Evolutionary conservation across 2,329 filamentous ascomycete genomes (phyloP), one percentile per base, ranked within the genome.

Genomic region (Aureobasidium zeae): DNA sequence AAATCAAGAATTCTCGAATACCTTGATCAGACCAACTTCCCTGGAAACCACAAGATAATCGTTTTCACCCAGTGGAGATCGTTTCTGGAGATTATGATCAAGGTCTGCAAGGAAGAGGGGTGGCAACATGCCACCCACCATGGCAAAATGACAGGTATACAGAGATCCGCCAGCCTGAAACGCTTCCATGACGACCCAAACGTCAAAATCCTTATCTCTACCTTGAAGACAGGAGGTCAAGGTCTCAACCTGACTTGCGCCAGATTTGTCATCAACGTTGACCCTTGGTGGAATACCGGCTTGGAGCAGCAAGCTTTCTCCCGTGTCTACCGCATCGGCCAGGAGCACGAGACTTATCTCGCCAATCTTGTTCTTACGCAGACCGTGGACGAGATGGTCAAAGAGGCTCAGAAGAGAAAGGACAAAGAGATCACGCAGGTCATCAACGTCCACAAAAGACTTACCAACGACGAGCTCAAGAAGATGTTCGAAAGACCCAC

Each of bases 241-340:
- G 72, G 73, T 0, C 65, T 81, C 16, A 79, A 81, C 51, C 60
- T 81, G 9, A 77, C 74, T 0, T 71, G 71, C 57, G 77, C 78
- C 0, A 62, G 54, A 4, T 57, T 61, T 4, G 67, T 71, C 36
- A 69, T 74, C 29, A 59, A 64, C 11, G 55, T 74, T 13, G 69
- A 71, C 46, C 65, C 65, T 0, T 70, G 67, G 68, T 86, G 76
- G 76, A 44, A 44, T 37, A 16, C 36, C 9, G 49, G 50, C 2
- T 63, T 53, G 30, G 58, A 53, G 47, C 47, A 55, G 16, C 52
- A 57, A 58, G 69, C 69, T 1, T 76, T 75, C 53, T 72, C 68
- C 1, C 72, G 83, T 0, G 73, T 85, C 0, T 74, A 73, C 51
- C 70, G 83, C 4, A 76, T 79, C 2, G 81, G 81, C 0, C 83